Conservation (phyloP, 2,329 filamentous ascomycete genomes). For the Penicillium psychrosexuale region DNA sequence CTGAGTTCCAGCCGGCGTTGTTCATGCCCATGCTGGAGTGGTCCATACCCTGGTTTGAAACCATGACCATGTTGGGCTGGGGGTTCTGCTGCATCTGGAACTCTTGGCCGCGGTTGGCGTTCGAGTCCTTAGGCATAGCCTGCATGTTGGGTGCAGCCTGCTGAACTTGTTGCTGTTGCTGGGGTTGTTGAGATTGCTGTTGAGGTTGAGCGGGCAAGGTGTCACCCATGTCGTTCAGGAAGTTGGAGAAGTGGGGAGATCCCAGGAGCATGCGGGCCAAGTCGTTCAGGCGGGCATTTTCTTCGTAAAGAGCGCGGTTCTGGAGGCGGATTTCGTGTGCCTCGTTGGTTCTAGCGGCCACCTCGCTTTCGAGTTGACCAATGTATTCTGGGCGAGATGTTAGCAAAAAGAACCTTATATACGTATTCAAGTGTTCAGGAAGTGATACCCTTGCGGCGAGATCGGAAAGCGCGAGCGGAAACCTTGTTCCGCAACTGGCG, state of each 20-base stretch:
- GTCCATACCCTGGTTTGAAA: slow-evolving; percentile 75
- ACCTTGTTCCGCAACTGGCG: slow-evolving; percentile 98
- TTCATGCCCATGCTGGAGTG: slow-evolving; percentile 63
- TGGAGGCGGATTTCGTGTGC: slow-evolving; percentile 74
- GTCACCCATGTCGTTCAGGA: slow-evolving; percentile 67
- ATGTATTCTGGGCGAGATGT: slow-evolving; percentile 74
- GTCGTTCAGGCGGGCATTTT: slow-evolving; percentile 77
- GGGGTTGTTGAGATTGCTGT: slow-evolving; percentile 37
- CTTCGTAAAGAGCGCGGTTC: slow-evolving; percentile 77
- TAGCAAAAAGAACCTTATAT: not conserved
- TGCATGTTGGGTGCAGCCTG: slow-evolving; percentile 42
- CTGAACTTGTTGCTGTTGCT: slow-evolving; percentile 40
- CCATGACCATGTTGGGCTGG: slow-evolving; percentile 72
- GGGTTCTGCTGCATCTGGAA: slow-evolving; percentile 60
- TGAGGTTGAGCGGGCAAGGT: slow-evolving; percentile 48
- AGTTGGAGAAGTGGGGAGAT: slow-evolving; percentile 78
- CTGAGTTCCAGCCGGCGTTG: slow-evolving; percentile 45
- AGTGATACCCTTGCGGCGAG: slow-evolving; percentile 86
- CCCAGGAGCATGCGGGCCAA: slow-evolving; percentile 77
- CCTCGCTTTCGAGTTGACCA: slow-evolving; percentile 84
- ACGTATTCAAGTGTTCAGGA: not conserved
- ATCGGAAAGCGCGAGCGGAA: slow-evolving; percentile 94
- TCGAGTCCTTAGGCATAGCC: slow-evolving; percentile 63
- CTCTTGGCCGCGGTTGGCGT: slow-evolving; percentile 56
- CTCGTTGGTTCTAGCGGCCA: slow-evolving; percentile 79